These are phyloP conservation scores for Malassezia pachydermatis DNA, from an alignment of 1,284 basidiomycete genomes.

Conservation along the genomic window DNA sequence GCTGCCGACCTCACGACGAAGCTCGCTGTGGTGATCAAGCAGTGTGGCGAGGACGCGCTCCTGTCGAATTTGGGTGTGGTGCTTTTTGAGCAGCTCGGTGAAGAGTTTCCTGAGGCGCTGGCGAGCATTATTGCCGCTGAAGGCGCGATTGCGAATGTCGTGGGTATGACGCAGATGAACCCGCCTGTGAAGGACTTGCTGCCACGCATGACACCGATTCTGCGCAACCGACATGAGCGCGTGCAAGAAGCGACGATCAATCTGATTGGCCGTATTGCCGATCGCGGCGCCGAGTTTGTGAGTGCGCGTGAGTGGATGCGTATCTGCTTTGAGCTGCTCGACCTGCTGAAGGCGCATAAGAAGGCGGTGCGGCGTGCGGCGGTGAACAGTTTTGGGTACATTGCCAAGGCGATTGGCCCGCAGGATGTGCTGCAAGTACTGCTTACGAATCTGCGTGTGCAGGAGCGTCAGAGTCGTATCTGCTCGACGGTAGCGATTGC, in stretches of 20 bases:
- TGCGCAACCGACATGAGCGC: slow-evolving; percentile 97
- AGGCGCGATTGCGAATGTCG: slow-evolving; percentile 95
- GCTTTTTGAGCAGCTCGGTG: slow-evolving; percentile 94
- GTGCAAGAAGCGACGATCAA: slow-evolving; percentile 99
- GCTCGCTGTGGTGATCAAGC: slow-evolving; percentile 93
- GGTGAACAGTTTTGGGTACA: slow-evolving; percentile 98
- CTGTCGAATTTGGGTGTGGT: slow-evolving; percentile 93
- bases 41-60: slow-evolving; percentile 90
- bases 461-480: slow-evolving; percentile 96
- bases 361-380: slow-evolving; percentile 96
- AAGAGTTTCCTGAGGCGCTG: slow-evolving; percentile 96
- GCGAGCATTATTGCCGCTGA: slow-evolving; percentile 95
- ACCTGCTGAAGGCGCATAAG: slow-evolving; percentile 96
- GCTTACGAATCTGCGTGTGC: slow-evolving; percentile 89
- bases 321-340: slow-evolving; percentile 96
- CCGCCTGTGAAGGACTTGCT: slow-evolving; percentile 96
- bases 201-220: slow-evolving; percentile 97
- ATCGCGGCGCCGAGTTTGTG: slow-evolving; percentile 97
- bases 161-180: slow-evolving; percentile 99
- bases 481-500: slow-evolving; percentile 96
- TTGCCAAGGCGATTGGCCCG: slow-evolving; percentile 96
- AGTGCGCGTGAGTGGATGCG: slow-evolving; percentile 99
- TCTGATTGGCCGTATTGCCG: slow-evolving; percentile 96
- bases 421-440: slow-evolving; percentile 95
- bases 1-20: slow-evolving; percentile 92